Evolutionary conservation across 768 basidiomycete genomes (phyloP).

Genomic region (Auriscalpium microsporum): DNA sequence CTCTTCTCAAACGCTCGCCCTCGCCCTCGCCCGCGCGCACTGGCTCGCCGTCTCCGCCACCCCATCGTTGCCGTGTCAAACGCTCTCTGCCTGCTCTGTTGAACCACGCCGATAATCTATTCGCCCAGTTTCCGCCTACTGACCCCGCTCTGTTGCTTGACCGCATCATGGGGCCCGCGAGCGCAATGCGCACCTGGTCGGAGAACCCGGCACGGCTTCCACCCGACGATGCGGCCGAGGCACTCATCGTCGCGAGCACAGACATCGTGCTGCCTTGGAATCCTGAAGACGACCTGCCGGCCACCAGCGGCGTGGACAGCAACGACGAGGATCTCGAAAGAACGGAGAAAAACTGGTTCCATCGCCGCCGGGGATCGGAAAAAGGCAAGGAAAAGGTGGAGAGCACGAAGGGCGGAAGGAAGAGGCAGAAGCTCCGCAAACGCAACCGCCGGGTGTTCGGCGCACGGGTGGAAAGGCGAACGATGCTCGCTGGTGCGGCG

Average conservation of each 20-base stretch:
- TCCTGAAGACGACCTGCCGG: constrained; percentile 23
- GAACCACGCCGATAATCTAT: constrained; percentile 49
- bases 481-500: constrained; percentile 55
- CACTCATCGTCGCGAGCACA: constrained; percentile 46
- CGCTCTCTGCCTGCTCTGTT: constrained; percentile 41
- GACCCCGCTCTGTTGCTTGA: constrained; percentile 45
- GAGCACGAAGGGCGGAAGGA: constrained; percentile 13
- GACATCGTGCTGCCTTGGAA: constrained; percentile 47
- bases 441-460: constrained; percentile 15
- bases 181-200: constrained; percentile 69
- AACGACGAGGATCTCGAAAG: constrained; percentile 12
- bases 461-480: constrained; percentile 20
- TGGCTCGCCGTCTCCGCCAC: constrained; percentile 23
- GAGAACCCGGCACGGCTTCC: constrained; percentile 37
- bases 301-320: not conserved
- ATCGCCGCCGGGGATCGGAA: not conserved
- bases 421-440: not conserved
- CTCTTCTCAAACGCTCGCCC: not conserved
- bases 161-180: constrained; percentile 70
- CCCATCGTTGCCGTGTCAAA: not conserved
- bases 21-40: constrained; percentile 2
- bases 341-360: constrained; percentile 1
- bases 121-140: constrained; percentile 48
- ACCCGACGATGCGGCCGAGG: constrained; percentile 48
- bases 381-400: constrained; percentile 1